Conservation (phyloP, 208 protist species). For the Naegleria gruberi region DNA sequence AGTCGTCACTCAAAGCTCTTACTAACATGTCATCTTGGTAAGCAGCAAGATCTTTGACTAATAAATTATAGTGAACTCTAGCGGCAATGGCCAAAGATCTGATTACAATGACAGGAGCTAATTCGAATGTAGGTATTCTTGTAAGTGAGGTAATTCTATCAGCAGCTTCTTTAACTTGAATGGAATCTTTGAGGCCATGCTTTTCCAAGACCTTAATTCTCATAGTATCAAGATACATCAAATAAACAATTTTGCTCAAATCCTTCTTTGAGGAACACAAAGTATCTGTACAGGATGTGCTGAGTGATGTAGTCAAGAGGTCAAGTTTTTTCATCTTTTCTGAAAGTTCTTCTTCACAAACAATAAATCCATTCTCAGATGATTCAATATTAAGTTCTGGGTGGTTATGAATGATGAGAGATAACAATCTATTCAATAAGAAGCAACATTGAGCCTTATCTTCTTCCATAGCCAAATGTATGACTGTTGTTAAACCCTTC, state of each 20-base stretch:
- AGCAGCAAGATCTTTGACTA: neutral
- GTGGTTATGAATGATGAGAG: neutral
- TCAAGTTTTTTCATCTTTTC: neutral
- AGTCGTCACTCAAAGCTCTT: neutral
- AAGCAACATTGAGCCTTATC: neutral
- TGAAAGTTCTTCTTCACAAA: neutral
- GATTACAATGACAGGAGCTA: neutral
- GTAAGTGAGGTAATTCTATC: slow-evolving; percentile 2
- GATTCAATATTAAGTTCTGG: neutral
- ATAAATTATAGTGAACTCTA: neutral
- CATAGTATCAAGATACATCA: neutral
- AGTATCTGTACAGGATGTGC: neutral
- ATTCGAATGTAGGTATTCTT: neutral
- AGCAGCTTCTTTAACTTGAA: neutral
- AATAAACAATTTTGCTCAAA: neutral
- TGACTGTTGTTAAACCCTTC: neutral
- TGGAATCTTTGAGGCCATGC: neutral
- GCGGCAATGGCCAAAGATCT: neutral
- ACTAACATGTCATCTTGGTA: neutral
- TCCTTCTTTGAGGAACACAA: neutral
- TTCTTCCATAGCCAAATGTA: neutral
- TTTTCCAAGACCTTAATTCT: slow-evolving; percentile 3
- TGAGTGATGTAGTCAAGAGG: neutral
- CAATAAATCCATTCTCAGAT: neutral
- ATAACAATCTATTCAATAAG: neutral